These are phyloP conservation scores for Jamesozyma rosinii DNA, from an alignment of 805 yeast genomes.

Conservation along the genomic window DNA sequence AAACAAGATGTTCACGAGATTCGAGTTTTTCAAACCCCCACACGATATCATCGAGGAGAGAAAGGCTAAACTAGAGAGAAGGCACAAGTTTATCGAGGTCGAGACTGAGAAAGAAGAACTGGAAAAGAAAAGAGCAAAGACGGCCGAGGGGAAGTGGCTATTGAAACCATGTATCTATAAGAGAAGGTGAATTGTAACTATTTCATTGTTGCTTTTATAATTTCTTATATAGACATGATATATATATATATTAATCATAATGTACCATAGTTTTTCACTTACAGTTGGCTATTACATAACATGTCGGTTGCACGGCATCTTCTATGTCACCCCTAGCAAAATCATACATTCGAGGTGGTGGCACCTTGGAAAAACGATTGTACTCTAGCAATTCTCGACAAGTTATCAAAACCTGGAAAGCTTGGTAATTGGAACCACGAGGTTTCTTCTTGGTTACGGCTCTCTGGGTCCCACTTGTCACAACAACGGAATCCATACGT, in stretches of 20 bases:
- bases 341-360: background rate
- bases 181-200: conserved; percentile 59
- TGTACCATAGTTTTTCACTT: too few relatives aligned
- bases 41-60: conserved; percentile 55
- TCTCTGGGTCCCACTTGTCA: conserved; percentile 67
- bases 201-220: too few relatives aligned
- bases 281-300: too few relatives aligned
- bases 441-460: conserved; percentile 5
- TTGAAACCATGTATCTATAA: conserved; percentile 95
- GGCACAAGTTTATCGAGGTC: conserved; percentile 59
- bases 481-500: conserved; percentile 86
- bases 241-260: background rate
- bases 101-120: conserved; percentile 55
- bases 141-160: conserved; percentile 78
- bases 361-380: conserved; percentile 23
- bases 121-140: conserved; percentile 42
- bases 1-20: conserved; percentile 90
- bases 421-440: conserved; percentile 27
- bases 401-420: conserved; percentile 22
- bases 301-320: too few relatives aligned
- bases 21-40: conserved; percentile 87
- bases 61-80: conserved; percentile 51
- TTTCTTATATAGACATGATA: background rate
- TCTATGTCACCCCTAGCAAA: background rate
- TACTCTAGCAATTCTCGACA: conserved; percentile 18